Conservation (phyloP, 805 yeast species). For the Maudiozyma serrabonitensis region DNA sequence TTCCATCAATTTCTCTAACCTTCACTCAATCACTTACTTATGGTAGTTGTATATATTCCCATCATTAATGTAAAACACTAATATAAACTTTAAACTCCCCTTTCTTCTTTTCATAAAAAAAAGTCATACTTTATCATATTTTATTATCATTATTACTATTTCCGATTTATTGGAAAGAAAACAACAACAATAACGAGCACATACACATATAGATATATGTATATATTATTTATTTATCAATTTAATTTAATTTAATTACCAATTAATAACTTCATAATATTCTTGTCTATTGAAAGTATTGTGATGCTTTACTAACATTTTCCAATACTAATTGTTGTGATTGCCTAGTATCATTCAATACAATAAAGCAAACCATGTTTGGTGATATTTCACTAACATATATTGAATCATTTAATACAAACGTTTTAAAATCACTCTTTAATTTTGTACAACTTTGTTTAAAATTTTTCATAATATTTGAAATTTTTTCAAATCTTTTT, state of each 20-base stretch:
- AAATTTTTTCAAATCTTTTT: conserved; percentile 85
- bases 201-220: neutral
- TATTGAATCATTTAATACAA: conserved; percentile 52
- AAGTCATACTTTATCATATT: neutral
- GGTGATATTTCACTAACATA: conserved; percentile 50
- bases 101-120: neutral
- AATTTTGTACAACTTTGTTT: conserved; percentile 85
- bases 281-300: conserved; percentile 35
- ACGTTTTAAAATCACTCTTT: conserved; percentile 71
- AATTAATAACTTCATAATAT: neutral
- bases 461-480: conserved; percentile 87
- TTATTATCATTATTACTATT: no score
- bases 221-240: neutral
- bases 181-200: no score
- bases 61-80: neutral
- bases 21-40: neutral
- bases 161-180: neutral
- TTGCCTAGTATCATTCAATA: conserved; percentile 36
- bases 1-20: neutral
- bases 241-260: neutral
- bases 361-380: conserved; percentile 53
- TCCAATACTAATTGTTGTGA: conserved; percentile 37
- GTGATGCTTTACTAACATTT: conserved; percentile 47
- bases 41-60: neutral
- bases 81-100: no score